Evolutionary conservation across 2,329 filamentous ascomycete species (phyloP).

Genomic region (Ceratocystis alfenasii): DNA sequence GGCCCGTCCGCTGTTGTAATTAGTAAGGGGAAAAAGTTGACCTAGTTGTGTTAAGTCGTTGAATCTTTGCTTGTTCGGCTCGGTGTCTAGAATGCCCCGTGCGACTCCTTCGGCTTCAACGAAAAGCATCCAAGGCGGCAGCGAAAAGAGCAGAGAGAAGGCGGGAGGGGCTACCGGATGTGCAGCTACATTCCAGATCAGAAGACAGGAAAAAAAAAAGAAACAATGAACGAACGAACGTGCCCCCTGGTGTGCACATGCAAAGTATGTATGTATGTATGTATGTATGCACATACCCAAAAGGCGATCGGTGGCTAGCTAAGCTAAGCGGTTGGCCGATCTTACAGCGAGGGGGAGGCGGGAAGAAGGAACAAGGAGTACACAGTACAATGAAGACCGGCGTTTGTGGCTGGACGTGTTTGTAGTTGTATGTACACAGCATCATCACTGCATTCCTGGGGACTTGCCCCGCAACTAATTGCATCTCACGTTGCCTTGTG

Average conservation of each 20-base stretch:
- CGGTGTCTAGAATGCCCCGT: background rate
- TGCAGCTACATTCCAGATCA: background rate
- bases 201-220: background rate
- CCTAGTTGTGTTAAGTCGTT: background rate
- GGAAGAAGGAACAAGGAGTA: no score
- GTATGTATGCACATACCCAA: background rate
- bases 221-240: background rate
- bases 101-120: constrained; percentile 11
- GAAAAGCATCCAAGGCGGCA: background rate
- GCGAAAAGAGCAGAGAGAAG: background rate
- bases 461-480: no score
- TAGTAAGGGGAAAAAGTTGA: background rate
- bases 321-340: background rate
- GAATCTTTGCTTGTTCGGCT: background rate
- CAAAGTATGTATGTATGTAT: background rate
- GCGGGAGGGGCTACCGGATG: background rate
- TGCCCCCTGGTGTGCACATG: background rate
- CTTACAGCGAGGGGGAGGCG: background rate
- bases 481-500: background rate
- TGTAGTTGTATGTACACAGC: no score
- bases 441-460: no score
- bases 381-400: no score
- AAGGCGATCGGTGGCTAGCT: background rate
- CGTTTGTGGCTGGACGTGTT: no score
- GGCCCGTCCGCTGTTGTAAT: background rate